A percentile compares a stretch with the other conserved stretches of the same genome.
Conservation (phyloP, 192 early-diverging fungal genomes). For the Coemansia asiatica region DNA sequence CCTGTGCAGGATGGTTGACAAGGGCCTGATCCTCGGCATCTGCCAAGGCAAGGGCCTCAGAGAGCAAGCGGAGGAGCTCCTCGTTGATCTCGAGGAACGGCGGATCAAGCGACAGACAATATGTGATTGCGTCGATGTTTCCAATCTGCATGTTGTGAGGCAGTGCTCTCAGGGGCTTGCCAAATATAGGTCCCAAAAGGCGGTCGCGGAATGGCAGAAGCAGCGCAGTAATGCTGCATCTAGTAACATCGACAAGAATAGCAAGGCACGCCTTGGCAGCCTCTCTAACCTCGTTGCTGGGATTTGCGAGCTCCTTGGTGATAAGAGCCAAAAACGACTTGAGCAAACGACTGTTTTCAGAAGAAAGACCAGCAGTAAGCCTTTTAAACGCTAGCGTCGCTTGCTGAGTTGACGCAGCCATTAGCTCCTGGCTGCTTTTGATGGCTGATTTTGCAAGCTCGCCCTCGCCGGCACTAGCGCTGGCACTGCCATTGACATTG, state of each 20-base stretch:
- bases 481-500: neutral
- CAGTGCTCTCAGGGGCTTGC: conserved; percentile 93
- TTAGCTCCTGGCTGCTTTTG: conserved; percentile 3
- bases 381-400: conserved; percentile 23
- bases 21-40: conserved; percentile 98
- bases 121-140: conserved; percentile 97
- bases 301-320: conserved; percentile 88
- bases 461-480: neutral
- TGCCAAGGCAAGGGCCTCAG: conserved; percentile 88
- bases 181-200: conserved; percentile 89
- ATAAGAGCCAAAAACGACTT: conserved; percentile 60
- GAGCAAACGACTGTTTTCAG: conserved; percentile 40
- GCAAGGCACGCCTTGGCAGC: conserved; percentile 82
- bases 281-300: conserved; percentile 83
- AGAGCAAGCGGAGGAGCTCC: conserved; percentile 83
- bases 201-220: conserved; percentile 81
- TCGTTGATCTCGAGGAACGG: conserved; percentile 89
- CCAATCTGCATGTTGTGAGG: conserved; percentile 98
- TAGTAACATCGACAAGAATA: conserved; percentile 76
- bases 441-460: neutral
- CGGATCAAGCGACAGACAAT: conserved; percentile 85
- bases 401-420: conserved; percentile 1
- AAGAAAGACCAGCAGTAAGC: conserved; percentile 32
- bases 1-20: conserved; percentile 72
- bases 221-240: conserved; percentile 79